These are phyloP conservation scores for Hygrocybe punicea DNA, from an alignment of 768 basidiomycete genomes.

Conservation along the genomic window DNA sequence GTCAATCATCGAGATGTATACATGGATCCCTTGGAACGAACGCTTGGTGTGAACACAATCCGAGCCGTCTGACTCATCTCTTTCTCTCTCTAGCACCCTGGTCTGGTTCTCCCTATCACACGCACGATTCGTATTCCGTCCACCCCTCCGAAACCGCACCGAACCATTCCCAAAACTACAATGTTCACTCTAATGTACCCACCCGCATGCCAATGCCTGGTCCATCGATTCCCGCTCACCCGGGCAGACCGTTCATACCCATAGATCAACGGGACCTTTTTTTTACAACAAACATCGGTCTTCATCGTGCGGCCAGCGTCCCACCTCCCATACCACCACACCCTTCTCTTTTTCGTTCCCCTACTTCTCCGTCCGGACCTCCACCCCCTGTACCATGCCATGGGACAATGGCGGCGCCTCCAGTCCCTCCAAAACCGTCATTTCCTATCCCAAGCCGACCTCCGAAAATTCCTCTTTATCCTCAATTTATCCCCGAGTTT, in stretches of 20 bases:
- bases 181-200: neutral
- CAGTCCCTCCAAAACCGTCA: conserved; percentile 1
- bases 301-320: neutral
- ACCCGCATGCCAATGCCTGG: neutral
- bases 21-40: too few relatives aligned
- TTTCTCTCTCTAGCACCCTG: too few relatives aligned
- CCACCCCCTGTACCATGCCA: neutral
- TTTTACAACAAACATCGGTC: neutral
- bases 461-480: neutral
- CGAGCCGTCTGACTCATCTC: too few relatives aligned
- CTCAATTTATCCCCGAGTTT: neutral
- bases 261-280: neutral
- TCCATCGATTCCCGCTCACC: neutral
- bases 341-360: too few relatives aligned
- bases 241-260: neutral
- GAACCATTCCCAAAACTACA: neutral
- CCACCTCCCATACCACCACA: neutral
- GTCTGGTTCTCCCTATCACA: neutral
- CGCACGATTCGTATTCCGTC: neutral
- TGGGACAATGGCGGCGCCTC: neutral
- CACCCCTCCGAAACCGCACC: neutral
- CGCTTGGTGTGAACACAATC: too few relatives aligned
- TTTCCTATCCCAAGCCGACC: neutral
- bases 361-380: neutral
- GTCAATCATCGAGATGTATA: too few relatives aligned